Conservation (phyloP, 192 early-diverging fungal species). For the Backusella luteola region DNA sequence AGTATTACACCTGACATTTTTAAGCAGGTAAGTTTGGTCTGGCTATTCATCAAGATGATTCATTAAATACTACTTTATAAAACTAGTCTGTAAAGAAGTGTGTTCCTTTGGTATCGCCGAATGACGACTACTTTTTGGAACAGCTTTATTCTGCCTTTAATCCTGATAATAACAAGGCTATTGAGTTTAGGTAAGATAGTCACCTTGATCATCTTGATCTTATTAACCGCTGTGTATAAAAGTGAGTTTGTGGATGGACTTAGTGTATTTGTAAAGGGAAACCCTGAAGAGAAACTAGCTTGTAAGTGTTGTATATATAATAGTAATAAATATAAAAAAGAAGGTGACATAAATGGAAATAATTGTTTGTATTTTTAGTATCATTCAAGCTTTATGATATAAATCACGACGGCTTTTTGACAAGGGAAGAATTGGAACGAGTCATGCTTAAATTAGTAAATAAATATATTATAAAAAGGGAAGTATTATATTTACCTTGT, state of each 20-base stretch:
- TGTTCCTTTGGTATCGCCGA: constrained; percentile 54
- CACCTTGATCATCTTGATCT: not conserved
- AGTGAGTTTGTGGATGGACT: constrained; percentile 63
- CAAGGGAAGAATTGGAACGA: constrained; percentile 66
- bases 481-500: not conserved
- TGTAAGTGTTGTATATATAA: constrained; percentile 17
- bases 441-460: constrained; percentile 74
- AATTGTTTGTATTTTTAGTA: constrained; percentile 43
- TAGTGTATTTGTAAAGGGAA: constrained; percentile 74
- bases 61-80: no score
- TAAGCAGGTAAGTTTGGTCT: constrained; percentile 46
- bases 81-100: constrained; percentile 50
- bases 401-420: constrained; percentile 71
- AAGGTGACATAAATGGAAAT: not conserved
- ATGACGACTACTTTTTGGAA: constrained; percentile 70
- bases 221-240: not conserved
- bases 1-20: constrained; percentile 67
- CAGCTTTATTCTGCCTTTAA: constrained; percentile 78
- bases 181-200: constrained; percentile 42
- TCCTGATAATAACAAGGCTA: constrained; percentile 57
- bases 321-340: not conserved
- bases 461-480: not conserved
- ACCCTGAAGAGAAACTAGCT: constrained; percentile 52
- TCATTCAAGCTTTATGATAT: constrained; percentile 81
- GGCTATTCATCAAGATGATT: no score